Base-by-base conservation (phyloP, 768 basidiomycete species). In the Tricholoma flavovirens region DNA sequence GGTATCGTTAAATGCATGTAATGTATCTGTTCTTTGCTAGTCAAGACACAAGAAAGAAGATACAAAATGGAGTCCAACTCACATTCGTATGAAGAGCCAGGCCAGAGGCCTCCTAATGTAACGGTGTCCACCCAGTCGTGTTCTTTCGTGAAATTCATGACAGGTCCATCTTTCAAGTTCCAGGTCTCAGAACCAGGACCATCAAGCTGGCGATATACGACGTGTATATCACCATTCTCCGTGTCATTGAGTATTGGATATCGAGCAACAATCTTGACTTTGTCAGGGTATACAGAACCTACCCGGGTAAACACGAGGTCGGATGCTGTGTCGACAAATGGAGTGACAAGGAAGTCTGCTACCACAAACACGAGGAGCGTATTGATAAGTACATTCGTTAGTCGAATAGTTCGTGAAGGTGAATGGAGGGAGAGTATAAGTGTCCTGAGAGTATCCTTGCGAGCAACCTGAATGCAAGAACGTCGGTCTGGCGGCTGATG, bases 31-130 rank as follows among this genome's bases (percentile, higher is more conserved):
- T n/a, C 14, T 26, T 48, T 7, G 15, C 15, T 15, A 48, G 46
- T 48, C 46, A 42, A 53, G 4, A 48, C 26, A 29, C 46, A 42
- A 53, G 4, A 42, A 24, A 24, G 5, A 12, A 35, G 2, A 26
- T 42, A 7, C 8, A 40, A 5, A 53, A 42, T 2, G n/a, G 10
- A 30, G 21, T 15, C 8, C 9, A 38, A 24, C 81, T 60, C 45
- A 86, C 86, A 90, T 75, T 90, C 83, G 60, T 91, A 91, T 8
- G 71, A 63, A 1, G 85, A 88, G 52, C 72, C 76, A 0, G 89
- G 87, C 82, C 83, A 87, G 6, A 91, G 78, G n/a, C 79, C 78
- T 15, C 67, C 62, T 21, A 91, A 60, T 53, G 70, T 74, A 40
- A 77, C 77, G 6, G 82, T 83, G 48, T 72, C 72, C 12, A 82